Base-by-base conservation (phyloP, 2,329 filamentous ascomycete genomes). In the Aspergillus aculeatinus region DNA sequence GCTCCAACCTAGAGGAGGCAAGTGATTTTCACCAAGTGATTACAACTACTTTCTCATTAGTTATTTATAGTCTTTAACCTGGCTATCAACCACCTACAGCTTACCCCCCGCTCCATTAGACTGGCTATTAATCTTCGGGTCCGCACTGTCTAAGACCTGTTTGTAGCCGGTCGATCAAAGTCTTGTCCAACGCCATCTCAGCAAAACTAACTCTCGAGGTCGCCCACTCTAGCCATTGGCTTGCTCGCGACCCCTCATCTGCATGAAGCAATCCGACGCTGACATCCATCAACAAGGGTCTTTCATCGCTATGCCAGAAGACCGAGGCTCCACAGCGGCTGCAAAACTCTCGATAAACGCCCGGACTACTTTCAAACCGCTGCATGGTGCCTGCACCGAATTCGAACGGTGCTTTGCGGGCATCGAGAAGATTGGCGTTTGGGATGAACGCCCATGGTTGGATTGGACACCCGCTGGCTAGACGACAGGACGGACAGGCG, bases 371-470 rank as follows among this genome's bases (percentile, higher is more conserved):
- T 16, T 78, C 70, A 68, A 88, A 88, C 12, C 68, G 76, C 55
- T 79, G 79, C 58, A 87, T 71, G 1, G 81, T 81, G 0, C 78
- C 79, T 27, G 73, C 66, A 0, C 75, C 68, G 3, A 82, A 74
- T 12, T 66, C 59, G 4, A 79, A 60, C 1, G 72, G 67, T 21
- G 69, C 67, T 14, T 74, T 67, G 51, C 79, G 62, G 33, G 72
- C 61, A 27, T 84, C 77, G 19, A 78, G 72, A 56, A 90, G 85
- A 65, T 88, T 86, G 1, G 74, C 71, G n/a, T 79, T 78, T 0
- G 86, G 86, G 0, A 90, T 75, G 67, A 89, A 91, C 0, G 85
- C 80, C 88, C 88, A 91, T 0, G 82, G 77, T 65, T 88, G 83
- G 51, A 89, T 81, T 58, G 89, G 85, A 63, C 85, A 87, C 3